Evolutionary conservation across 129 eudicot species (phyloP).

Genomic region (Helianthus tuberosus): DNA sequence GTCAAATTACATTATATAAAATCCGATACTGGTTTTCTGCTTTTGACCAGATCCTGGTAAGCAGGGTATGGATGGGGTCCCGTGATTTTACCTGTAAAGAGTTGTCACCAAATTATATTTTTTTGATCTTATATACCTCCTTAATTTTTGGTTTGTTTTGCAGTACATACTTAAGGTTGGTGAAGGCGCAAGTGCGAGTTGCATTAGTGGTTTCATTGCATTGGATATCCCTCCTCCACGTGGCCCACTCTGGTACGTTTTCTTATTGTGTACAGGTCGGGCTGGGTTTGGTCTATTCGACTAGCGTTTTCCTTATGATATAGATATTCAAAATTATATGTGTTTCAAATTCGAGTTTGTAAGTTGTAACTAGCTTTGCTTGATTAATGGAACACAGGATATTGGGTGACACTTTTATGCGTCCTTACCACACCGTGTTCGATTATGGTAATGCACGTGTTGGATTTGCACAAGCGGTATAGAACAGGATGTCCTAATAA

Average conservation of each 20-base stretch:
- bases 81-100: neutral
- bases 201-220: constrained; percentile 54
- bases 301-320: neutral
- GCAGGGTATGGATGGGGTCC: neutral
- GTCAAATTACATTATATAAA: too few species aligned
- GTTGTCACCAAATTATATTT: neutral
- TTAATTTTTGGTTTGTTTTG: neutral
- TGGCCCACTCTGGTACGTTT: constrained; percentile 54
- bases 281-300: neutral
- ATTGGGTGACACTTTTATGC: constrained; percentile 91
- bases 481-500: constrained; percentile 1
- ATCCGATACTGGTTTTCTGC: too few species aligned
- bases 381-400: constrained; percentile 54
- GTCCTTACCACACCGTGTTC: constrained; percentile 85
- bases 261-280: neutral
- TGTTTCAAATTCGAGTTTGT: neutral
- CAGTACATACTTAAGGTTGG: constrained; percentile 54
- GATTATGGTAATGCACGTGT: constrained; percentile 67
- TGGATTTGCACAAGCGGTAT: constrained; percentile 88
- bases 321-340: neutral
- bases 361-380: neutral
- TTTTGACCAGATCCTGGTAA: too few species aligned
- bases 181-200: constrained; percentile 32
- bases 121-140: neutral
- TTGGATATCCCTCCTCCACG: constrained; percentile 53